phyloP scores from a whole-genome alignment of 805 yeast genomes.

The Candida xyloterini region DNA sequence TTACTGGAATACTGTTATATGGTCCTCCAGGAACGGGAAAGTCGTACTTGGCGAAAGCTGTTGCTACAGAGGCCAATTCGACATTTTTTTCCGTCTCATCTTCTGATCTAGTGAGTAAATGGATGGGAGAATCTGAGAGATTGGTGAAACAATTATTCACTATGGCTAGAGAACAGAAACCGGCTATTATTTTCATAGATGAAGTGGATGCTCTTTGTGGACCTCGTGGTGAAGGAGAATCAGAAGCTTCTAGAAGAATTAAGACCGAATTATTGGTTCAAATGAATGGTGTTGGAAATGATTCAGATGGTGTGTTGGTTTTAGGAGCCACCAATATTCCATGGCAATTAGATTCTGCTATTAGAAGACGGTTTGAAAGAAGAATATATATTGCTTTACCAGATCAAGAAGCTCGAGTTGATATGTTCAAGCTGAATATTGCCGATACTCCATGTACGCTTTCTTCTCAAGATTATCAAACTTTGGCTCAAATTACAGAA shows the following conservation, averaged over 20 bases:
- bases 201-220: conserved; percentile 98
- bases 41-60: conserved; percentile 94
- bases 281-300: conserved; percentile 99
- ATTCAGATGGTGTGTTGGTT: conserved; percentile 86
- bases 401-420: conserved; percentile 85
- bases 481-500: conserved; percentile 88
- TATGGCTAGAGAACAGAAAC: conserved; percentile 96
- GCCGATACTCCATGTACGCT: conserved; percentile 86
- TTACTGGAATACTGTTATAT: conserved; percentile 81
- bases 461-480: conserved; percentile 65
- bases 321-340: conserved; percentile 98
- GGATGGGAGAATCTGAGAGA: conserved; percentile 99
- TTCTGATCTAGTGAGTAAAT: conserved; percentile 91
- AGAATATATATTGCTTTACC: conserved; percentile 95
- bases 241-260: conserved; percentile 93
- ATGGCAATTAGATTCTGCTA: conserved; percentile 98
- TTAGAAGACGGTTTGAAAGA: conserved; percentile 92
- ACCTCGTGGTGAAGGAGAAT: conserved; percentile 96
- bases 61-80: conserved; percentile 96
- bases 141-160: conserved; percentile 90
- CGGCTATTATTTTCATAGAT: conserved; percentile 93
- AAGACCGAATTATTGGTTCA: conserved; percentile 95
- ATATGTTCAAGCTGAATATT: conserved; percentile 91
- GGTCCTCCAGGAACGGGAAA: conserved; percentile 99
- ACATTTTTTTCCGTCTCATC: conserved; percentile 97